Base-by-base conservation (phyloP, 352 stramenopile genomes). In the Globisporangium okanoganense region DNA sequence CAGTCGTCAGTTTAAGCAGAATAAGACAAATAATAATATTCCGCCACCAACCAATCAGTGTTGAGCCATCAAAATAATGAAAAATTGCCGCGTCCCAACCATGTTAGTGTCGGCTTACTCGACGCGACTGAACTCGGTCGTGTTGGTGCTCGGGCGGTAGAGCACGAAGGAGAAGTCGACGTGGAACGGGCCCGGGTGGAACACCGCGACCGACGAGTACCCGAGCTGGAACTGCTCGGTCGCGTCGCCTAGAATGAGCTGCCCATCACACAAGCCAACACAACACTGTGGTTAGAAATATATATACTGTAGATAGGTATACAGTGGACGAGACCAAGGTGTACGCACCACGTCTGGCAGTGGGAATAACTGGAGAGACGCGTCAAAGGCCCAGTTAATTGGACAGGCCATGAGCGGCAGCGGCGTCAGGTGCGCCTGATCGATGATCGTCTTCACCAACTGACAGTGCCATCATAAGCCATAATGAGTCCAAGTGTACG, bases 351-450 rank as follows among this genome's bases (percentile, higher is more conserved):
- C 87, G 69, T 98, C 88, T 0, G 95, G 95, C 51, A 94, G 71
- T 1, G 95, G 95, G 69, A 98, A 98, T 16, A 98, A 76, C 55
- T 94, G 83, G 43, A 98, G 66, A 5, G 90, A 81, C 41, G 92
- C 83, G 71, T 98, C 93, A 62, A 94, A 97, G 24, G 94, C 87
- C 92, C 93, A 98, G 66, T 96, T 96, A 61, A 98, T 96, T n/a
- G 95, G 94, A 60, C 80, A 83, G 25, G 79, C 75, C 58, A 92
- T 82, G 14, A 97, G 65, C 35, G 90, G 88, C 36, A 98, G 70
- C 8, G 95, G 95, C 61, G 82, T 95, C 62, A 98, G 72, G 62
- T 98, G 94, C 14, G 87, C 89, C 78, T 98, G 94, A 65, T 98
- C 90, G 41, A 98, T 85, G 12, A 98, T 57, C 57, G 89, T 92